A percentile compares a stretch with the other conserved stretches of the same genome.
These are phyloP conservation scores for Rhododendron mucronatum DNA, from an alignment of 148 eudicot genomes.

Conservation along the genomic window DNA sequence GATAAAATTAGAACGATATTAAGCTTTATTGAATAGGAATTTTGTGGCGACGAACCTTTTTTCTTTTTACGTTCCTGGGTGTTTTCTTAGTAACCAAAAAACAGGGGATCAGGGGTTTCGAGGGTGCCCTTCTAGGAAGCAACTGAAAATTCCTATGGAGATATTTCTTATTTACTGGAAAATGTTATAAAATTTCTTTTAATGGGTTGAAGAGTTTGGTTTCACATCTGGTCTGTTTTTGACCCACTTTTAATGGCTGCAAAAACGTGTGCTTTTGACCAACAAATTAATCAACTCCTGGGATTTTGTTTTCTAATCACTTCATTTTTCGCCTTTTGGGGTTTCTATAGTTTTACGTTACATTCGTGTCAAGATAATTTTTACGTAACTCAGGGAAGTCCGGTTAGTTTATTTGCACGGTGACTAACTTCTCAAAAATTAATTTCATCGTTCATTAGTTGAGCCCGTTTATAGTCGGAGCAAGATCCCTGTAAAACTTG, in stretches of 20 bases:
- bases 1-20: no score
- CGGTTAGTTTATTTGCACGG: no score
- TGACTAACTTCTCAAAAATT: no score
- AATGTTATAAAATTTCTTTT: background rate
- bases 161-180: background rate
- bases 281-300: background rate
- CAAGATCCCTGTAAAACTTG: no score
- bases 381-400: no score
- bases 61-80: background rate
- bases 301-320: background rate
- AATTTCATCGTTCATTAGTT: no score
- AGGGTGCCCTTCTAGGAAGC: background rate
- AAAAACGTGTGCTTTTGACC: background rate
- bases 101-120: background rate
- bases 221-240: background rate
- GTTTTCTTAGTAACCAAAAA: background rate
- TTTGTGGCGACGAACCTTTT: background rate
- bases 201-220: background rate
- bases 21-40: background rate
- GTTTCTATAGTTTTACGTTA: background rate
- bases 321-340: background rate
- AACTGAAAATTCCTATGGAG: background rate
- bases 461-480: no score
- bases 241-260: background rate
- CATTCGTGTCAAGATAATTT: background rate